A percentile compares a stretch with the other conserved stretches of the same genome.
Evolutionary conservation across 768 basidiomycete species (phyloP).

Genomic region (Tylopilus sp.): DNA sequence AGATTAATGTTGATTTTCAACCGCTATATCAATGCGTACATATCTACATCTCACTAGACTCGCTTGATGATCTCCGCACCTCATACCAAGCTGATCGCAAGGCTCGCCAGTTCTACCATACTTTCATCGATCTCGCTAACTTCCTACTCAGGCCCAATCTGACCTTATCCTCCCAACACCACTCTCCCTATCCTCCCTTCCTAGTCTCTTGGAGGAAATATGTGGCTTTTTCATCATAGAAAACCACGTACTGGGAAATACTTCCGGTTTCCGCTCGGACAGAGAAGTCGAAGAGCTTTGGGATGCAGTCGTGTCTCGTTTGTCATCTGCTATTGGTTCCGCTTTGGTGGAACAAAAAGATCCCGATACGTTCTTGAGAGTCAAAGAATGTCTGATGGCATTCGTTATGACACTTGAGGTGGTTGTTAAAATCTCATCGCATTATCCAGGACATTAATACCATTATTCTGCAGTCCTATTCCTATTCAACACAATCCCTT

Average conservation of each 20-base stretch:
- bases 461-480: constrained; percentile 59
- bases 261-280: constrained; percentile 84
- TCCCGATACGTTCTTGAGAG: constrained; percentile 74
- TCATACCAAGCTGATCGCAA: constrained; percentile 98
- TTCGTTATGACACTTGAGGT: constrained; percentile 96
- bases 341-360: constrained; percentile 72
- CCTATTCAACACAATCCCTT: constrained; percentile 79
- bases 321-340: constrained; percentile 71
- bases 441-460: neutral
- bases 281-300: constrained; percentile 93
- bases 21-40: constrained; percentile 96
- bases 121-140: constrained; percentile 13
- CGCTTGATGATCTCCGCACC: constrained; percentile 82
- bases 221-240: constrained; percentile 98
- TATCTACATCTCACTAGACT: constrained; percentile 89
- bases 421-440: constrained; percentile 10
- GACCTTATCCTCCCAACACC: constrained; percentile 85
- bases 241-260: constrained; percentile 84
- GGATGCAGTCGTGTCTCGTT: constrained; percentile 76
- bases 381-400: constrained; percentile 78
- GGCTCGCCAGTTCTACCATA: constrained; percentile 36
- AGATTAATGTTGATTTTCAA: constrained; percentile 86
- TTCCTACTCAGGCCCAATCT: constrained; percentile 77
- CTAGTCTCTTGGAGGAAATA: constrained; percentile 85
- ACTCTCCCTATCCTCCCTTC: constrained; percentile 61